Evolutionary conservation across 1,284 basidiomycete genomes (phyloP).

Genomic region (Cryptococcus sp.): DNA sequence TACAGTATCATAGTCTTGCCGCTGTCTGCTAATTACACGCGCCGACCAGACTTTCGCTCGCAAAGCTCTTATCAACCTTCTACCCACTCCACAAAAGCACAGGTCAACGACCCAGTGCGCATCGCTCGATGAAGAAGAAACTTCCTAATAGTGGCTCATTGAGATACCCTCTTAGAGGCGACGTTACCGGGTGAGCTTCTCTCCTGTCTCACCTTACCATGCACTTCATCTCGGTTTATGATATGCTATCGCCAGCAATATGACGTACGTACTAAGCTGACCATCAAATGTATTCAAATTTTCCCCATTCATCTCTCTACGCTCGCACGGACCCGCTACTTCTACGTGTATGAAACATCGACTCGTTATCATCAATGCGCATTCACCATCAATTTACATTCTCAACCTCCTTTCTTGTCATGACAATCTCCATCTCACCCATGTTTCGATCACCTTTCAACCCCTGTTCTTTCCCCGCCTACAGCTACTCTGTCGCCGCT

Average conservation of each 20-base stretch:
- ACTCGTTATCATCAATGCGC: no score
- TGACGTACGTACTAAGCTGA: no score
- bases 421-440: not conserved
- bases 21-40: not conserved
- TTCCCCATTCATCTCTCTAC: not conserved
- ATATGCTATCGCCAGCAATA: no score
- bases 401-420: not conserved
- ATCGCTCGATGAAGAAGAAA: constrained; percentile 46
- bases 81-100: not conserved
- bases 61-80: not conserved
- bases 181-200: constrained; percentile 35
- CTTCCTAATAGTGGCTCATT: constrained; percentile 48
- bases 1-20: not conserved
- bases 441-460: not conserved
- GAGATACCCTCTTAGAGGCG: constrained; percentile 30
- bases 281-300: not conserved
- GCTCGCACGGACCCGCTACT: not conserved
- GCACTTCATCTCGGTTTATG: no score
- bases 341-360: not conserved
- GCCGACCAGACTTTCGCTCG: not conserved
- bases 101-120: constrained; percentile 7
- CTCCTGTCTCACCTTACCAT: not conserved
- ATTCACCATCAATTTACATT: not conserved
- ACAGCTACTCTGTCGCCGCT: constrained; percentile 41
- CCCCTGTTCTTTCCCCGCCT: constrained; percentile 1